Evolutionary conservation across 1,139 yeast species (phyloP), one percentile per base, ranked within the genome.

Genomic region (Geotrichum europaeum): DNA sequence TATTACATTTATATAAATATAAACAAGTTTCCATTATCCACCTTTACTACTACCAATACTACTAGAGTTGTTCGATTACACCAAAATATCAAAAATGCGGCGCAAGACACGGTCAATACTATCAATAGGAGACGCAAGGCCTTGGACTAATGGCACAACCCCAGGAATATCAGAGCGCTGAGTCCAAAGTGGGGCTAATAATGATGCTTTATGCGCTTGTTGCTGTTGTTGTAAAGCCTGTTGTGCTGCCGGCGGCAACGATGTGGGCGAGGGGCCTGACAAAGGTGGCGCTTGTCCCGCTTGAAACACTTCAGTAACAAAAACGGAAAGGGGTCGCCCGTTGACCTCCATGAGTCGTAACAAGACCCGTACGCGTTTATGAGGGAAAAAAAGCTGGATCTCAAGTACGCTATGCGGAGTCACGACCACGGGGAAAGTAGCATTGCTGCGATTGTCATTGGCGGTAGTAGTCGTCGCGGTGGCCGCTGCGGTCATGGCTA

Each of bases 81-180:
- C 58, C 12, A 55, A 47, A 9, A 50, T 55, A 30, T 55, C 58
- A 28, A 55, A 59, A n/a, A 65, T 59, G 24, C 54, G 55, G 51
- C 58, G 55, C 45, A 67, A 53, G 25, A 66, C 62, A 20, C 36
- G 50, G 28, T 63, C 64, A 15, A 67, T 61, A 43, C 63, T 58
- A 13, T 64, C 69, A 32, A 68, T 60, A 1, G 68, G 69, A 52
- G 68, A 65, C 0, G 69, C 69, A 4, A 69, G 64, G 1, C 74
- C 74, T 40, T 62, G 64, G 12, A 64, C 55, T 4, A 71, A 63
- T 4, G 74, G 74, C 2, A 71, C 64, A 15, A 68, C 63, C 5
- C 67, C 68, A 9, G 65, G 62, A n/a, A 62, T 62, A 25, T 57
- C 56, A 13, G 63, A 57, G 20, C 58, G 59, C 34, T 60, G 60